Base-by-base conservation (phyloP, 495 filamentous ascomycete species). In the Neurospora sp. region DNA sequence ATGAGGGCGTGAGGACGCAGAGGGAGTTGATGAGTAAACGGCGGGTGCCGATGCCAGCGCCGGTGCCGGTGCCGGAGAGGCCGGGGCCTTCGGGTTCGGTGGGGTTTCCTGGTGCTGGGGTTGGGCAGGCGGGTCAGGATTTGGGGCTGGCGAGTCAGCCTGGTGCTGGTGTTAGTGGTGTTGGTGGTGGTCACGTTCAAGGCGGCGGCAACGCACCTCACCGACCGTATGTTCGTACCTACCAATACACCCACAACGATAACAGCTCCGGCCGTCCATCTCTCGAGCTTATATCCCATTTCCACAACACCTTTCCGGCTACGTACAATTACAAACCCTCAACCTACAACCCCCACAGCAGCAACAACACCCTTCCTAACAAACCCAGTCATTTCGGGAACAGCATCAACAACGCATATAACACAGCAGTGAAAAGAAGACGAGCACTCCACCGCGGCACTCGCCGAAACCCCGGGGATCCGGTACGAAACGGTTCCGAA, bases 1-100 rank as follows among this genome's bases (percentile, higher is more conserved):
- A 74, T 71, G 83, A 88, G 19, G 4, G 69, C 69, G 69, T 70
- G 31, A 21, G 28, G n/a, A n/a, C 37, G 13, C 37, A 34, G 69
- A 36, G 4, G 37, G 69, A 36, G 9, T 36, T 34, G 31, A 70
- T 36, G 69, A 70, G 31, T 17, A 37, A 34, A 5, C 36, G n/a
- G 28, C 28, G n/a, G n/a, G 2, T 54, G 3, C 45, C 45, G 45
- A 24, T 45, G n/a, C 42, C 42, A 24, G 5, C 43, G n/a, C 43
- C n/a, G 43, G n/a, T 6, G 39, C 39, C 39, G 39, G 39, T 48
- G 43, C 19, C n/a, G 43, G 43, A 48, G 43, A 48, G 43, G 43
- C 9, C 43, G n/a, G 9, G n/a, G 43, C 43, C 3, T 48, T 48
- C n/a, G n/a, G 4, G 19, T 48, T 48, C 9, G 19, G n/a, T 48